phyloP scores from a whole-genome alignment of 495 filamentous ascomycete genomes.

The Clavariopsis aquatica region DNA sequence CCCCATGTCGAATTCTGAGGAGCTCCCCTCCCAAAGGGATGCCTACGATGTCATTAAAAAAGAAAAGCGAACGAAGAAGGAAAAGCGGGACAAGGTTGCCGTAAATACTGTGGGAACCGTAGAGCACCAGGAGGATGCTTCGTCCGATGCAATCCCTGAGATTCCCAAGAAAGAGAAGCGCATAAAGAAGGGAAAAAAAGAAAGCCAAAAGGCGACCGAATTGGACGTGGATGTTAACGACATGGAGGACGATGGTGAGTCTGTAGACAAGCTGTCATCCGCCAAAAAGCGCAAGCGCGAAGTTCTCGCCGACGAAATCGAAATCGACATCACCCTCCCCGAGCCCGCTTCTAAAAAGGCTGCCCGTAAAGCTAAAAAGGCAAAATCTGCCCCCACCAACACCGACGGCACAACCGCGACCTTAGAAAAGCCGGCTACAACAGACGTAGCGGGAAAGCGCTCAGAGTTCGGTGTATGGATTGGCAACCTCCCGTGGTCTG shows the following conservation, averaged over 20 bases:
- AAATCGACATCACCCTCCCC: conserved; percentile 82
- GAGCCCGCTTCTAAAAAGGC: conserved; percentile 91
- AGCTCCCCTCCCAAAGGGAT: neutral
- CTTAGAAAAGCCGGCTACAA: conserved; percentile 32
- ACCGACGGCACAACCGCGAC: neutral
- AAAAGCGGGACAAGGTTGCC: neutral
- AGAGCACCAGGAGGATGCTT: neutral
- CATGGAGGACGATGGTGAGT: neutral
- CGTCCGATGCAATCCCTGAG: neutral
- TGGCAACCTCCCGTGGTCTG: conserved; percentile 84
- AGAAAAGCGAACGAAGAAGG: neutral
- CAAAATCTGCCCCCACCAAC: conserved; percentile 49
- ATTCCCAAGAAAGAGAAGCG: conserved; percentile 3
- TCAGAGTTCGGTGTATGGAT: conserved; percentile 90
- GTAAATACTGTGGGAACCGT: neutral
- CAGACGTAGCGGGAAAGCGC: conserved; percentile 53
- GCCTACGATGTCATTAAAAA: neutral
- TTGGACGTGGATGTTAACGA: neutral
- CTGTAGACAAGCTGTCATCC: neutral
- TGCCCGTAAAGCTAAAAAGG: conserved; percentile 44
- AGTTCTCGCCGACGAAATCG: conserved; percentile 57
- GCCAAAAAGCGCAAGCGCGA: conserved; percentile 47
- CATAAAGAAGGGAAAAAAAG: conserved; percentile 22
- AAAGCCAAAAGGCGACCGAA: conserved; percentile 10
- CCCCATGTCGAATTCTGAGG: neutral